A percentile compares a stretch with the other conserved stretches of the same genome.
These are phyloP conservation scores for Royoungia palumana DNA, from an alignment of 768 basidiomycete species.

Conservation along the genomic window DNA sequence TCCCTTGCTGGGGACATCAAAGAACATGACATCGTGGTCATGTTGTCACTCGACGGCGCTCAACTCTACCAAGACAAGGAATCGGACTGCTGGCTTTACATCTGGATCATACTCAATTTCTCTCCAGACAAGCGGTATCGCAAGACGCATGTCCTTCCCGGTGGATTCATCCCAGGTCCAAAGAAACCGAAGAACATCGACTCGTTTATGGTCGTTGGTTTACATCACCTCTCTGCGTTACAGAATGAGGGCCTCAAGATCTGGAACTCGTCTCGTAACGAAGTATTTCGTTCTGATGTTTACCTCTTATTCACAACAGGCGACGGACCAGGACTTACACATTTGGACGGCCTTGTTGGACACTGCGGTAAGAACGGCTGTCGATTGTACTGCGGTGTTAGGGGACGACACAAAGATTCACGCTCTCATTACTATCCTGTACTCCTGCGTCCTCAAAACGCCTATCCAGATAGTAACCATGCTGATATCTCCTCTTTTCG, in stretches of 20 bases:
- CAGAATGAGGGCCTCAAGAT: neutral
- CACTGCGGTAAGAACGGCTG: conserved; percentile 3
- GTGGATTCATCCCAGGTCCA: neutral
- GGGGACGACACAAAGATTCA: neutral
- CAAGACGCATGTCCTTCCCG: neutral
- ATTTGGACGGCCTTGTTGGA: conserved; percentile 1
- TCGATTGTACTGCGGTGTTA: neutral
- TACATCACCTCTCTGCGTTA: neutral
- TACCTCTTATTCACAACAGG: neutral
- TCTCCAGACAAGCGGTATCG: neutral
- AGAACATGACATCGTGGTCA: neutral
- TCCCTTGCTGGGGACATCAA: neutral
- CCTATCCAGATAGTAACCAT: neutral
- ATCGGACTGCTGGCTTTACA: neutral
- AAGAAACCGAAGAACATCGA: neutral
- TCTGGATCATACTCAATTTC: neutral
- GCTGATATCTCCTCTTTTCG: neutral
- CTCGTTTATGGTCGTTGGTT: neutral
- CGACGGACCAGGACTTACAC: neutral
- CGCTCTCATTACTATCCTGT: neutral
- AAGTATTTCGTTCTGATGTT: neutral
- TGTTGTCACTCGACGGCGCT: neutral
- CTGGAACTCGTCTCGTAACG: neutral
- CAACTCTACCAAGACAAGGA: neutral
- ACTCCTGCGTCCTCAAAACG: neutral